These are phyloP conservation scores for Phlegmacium glaucopus DNA, from an alignment of 768 basidiomycete genomes.

Conservation along the genomic window DNA sequence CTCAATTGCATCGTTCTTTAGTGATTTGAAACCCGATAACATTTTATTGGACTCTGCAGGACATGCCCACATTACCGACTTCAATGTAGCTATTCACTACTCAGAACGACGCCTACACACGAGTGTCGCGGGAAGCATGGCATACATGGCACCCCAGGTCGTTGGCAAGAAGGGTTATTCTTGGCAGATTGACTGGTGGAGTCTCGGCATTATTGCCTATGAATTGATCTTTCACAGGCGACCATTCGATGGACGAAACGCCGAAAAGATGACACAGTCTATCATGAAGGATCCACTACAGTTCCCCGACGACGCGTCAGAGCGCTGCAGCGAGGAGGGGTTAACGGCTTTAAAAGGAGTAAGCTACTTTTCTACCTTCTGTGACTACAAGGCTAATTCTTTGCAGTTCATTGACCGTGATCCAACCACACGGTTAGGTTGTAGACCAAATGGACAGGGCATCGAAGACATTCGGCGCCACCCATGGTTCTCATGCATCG, in stretches of 20 bases:
- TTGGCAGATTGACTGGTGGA: conserved; percentile 96
- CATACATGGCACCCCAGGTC: conserved; percentile 99
- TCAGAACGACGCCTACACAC: conserved; percentile 86
- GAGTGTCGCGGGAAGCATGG: conserved; percentile 96
- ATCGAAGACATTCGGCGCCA: conserved; percentile 77
- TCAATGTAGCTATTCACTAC: conserved; percentile 98
- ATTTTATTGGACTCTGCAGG: conserved; percentile 91
- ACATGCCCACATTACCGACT: conserved; percentile 96
- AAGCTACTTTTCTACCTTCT: conserved; percentile 23
- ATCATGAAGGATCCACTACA: conserved; percentile 77
- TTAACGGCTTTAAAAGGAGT: conserved; percentile 67
- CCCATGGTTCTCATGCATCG: conserved; percentile 79
- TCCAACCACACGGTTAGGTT: conserved; percentile 75
- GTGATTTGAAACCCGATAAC: conserved; percentile 97
- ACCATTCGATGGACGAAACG: conserved; percentile 88
- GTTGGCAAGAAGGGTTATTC: conserved; percentile 88
- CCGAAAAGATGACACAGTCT: conserved; percentile 83
- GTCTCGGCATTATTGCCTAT: conserved; percentile 84
- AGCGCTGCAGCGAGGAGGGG: conserved; percentile 63
- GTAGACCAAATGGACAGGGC: conserved; percentile 63
- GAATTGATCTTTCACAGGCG: conserved; percentile 82
- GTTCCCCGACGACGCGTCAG: conserved; percentile 68
- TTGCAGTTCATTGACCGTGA: conserved; percentile 82
- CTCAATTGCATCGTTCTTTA: conserved; percentile 22
- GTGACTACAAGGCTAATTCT: conserved; percentile 13